Evolutionary conservation across 495 filamentous ascomycete species (phyloP), one percentile per base, ranked within the genome.

Genomic region (Aspergillus avenaceus): DNA sequence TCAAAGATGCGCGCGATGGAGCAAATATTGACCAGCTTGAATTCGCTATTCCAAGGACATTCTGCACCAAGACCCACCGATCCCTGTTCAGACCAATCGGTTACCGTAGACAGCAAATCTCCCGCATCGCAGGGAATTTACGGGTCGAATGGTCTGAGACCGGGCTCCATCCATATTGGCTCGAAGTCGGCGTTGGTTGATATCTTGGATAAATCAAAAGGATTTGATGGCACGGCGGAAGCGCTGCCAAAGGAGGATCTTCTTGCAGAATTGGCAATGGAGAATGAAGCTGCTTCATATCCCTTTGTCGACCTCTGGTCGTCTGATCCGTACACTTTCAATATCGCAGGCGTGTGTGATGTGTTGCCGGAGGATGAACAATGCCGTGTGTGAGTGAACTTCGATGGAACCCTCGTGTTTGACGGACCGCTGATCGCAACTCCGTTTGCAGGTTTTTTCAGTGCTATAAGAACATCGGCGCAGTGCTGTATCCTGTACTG

Each of bases 401-500:
- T 47, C 36, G 16, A 13, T 24, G 3, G 18, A 27, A 4, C 13
- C 41, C 23, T n/a, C 25, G 23, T 43, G 22, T 43, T 45, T 29
- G 14, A 14, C 12, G 18, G 41, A 14, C n/a, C n/a, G n/a, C n/a
- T n/a, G n/a, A n/a, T n/a, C n/a, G n/a, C n/a, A n/a, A n/a, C n/a
- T n/a, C n/a, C n/a, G n/a, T n/a, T n/a, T n/a, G 26, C 44, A 89
- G 84, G 52, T 77, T 90, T 34, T 84, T 92, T 52, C 68, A 76
- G 25, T 84, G 78, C 28, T 95, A 91, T 70, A 84, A 79, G 64
- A 84, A 90, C 53, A 87, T 88, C 11, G 81, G 86, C 5, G 81
- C 87, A 29, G 84, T 88, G 8, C 81, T 91, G 53, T 95, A 88
- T 76, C 86, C 87, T 4, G 87, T 88, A 13, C 76, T 95, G 27